These are phyloP conservation scores for Paratinospora sagittata DNA, from an alignment of 164 flowering plant genomes.

Conservation along the genomic window DNA sequence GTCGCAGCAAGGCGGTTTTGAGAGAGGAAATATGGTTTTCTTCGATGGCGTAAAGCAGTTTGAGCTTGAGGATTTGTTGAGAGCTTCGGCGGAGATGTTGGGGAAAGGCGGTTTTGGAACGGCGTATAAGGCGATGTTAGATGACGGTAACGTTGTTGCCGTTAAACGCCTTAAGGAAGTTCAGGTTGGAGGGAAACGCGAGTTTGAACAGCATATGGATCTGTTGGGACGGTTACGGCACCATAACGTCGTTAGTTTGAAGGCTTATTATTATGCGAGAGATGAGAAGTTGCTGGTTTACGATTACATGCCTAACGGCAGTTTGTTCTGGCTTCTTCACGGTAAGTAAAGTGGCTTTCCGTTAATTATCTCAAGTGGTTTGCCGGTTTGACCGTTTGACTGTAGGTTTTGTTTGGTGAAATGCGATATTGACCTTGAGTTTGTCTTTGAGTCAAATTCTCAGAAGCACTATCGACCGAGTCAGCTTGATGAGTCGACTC, in stretches of 20 bases:
- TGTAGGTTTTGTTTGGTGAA: background rate
- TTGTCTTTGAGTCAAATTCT: too few species aligned
- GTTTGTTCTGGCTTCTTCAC: conserved; percentile 82
- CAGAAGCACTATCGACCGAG: too few species aligned
- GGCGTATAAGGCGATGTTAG: conserved; percentile 81
- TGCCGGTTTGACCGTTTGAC: background rate
- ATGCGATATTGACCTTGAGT: background rate
- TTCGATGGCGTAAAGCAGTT: conserved; percentile 62
- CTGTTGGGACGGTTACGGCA: conserved; percentile 61
- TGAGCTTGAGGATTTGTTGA: conserved; percentile 80
- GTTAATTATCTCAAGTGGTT: too few species aligned
- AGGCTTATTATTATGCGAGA: conserved; percentile 70
- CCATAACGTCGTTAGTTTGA: conserved; percentile 57
- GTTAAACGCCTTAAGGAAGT: conserved; percentile 74
- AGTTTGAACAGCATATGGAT: conserved; percentile 81
- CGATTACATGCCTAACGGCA: conserved; percentile 75
- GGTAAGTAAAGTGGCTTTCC: conserved; percentile 43
- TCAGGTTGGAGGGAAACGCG: conserved; percentile 47
- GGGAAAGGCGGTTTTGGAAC: conserved; percentile 92
- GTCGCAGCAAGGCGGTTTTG: conserved; percentile 34
- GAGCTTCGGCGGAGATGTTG: conserved; percentile 93
- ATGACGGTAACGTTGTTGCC: conserved; percentile 74
- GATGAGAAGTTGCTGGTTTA: conserved; percentile 85
- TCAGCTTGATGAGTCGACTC: too few species aligned
- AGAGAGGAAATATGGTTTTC: conserved; percentile 77